A percentile compares a stretch with the other conserved stretches of the same genome.
Evolutionary conservation across 192 early-diverging fungal species (phyloP).

Genomic region (Linnemannia schmuckeri): DNA sequence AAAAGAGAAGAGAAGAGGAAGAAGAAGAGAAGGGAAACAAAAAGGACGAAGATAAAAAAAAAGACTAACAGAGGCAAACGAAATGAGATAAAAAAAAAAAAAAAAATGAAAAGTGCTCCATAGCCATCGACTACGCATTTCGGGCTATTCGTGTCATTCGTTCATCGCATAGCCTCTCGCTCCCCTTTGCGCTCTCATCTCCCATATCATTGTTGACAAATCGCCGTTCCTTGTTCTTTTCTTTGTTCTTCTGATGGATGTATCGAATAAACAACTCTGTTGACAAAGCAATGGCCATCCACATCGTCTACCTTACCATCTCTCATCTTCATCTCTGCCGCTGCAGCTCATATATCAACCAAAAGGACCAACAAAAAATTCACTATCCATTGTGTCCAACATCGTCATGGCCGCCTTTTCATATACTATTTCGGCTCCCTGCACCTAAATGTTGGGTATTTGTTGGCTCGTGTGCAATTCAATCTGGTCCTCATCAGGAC

Average conservation of each 20-base stretch:
- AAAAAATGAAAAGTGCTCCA: background rate
- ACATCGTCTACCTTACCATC: too few species aligned
- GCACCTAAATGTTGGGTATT: background rate
- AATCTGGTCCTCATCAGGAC: background rate
- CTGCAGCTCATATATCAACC: background rate
- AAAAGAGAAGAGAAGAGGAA: background rate
- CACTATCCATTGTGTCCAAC: background rate
- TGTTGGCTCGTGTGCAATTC: background rate
- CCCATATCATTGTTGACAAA: background rate
- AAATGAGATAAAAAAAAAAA: background rate
- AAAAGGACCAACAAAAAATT: background rate
- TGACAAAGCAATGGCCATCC: too few species aligned
- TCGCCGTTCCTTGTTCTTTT: background rate
- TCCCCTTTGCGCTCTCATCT: background rate
- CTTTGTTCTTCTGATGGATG: background rate
- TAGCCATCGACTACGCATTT: conserved; percentile 5
- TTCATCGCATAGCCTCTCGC: background rate
- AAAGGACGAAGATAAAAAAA: background rate
- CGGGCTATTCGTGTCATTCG: background rate
- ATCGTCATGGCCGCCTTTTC: background rate
- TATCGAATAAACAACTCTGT: background rate
- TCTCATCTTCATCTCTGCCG: background rate
- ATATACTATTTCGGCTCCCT: background rate
- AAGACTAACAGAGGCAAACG: background rate
- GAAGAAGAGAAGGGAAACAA: background rate